Evolutionary conservation across 2,329 filamentous ascomycete species (phyloP).

Genomic region (Alternaria triticina): DNA sequence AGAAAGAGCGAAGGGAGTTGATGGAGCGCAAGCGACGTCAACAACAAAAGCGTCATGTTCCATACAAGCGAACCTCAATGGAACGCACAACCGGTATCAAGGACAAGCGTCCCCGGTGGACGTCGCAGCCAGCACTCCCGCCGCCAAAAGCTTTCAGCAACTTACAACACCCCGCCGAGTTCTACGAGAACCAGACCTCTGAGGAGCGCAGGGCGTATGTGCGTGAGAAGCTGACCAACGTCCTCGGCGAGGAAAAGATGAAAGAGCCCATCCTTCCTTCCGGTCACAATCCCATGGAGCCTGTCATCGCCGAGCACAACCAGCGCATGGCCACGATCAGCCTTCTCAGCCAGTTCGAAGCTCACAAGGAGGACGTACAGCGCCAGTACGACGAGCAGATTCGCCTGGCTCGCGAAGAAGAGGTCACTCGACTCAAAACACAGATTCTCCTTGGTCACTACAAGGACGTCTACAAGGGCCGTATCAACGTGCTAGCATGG

Average conservation of each 20-base stretch:
- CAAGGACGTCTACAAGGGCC: neutral
- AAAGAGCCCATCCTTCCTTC: slow-evolving; percentile 2
- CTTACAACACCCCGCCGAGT: neutral
- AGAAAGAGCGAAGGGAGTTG: neutral
- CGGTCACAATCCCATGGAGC: slow-evolving; percentile 7
- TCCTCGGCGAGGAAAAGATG: slow-evolving; percentile 11
- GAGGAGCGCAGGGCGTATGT: slow-evolving; percentile 6
- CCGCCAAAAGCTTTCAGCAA: neutral
- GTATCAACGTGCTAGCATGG: slow-evolving; percentile 1
- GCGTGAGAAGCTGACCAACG: neutral
- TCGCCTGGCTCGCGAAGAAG: neutral
- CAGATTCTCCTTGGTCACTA: neutral
- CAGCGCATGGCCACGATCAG: neutral
- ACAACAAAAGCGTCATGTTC: neutral
- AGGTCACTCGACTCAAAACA: neutral
- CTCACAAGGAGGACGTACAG: neutral
- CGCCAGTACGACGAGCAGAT: neutral
- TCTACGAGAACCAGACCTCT: slow-evolving; percentile 1
- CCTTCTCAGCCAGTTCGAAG: neutral
- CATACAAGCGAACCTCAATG: neutral
- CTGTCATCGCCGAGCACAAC: slow-evolving; percentile 7
- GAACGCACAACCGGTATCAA: neutral
- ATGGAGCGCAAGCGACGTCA: neutral
- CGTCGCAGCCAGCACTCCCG: too few relatives aligned
- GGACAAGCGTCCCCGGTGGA: neutral